A percentile compares a stretch with the other conserved stretches of the same genome.
These are phyloP conservation scores for Globisporangium cylindrosporum DNA, from an alignment of 352 stramenopile genomes.

Conservation along the genomic window DNA sequence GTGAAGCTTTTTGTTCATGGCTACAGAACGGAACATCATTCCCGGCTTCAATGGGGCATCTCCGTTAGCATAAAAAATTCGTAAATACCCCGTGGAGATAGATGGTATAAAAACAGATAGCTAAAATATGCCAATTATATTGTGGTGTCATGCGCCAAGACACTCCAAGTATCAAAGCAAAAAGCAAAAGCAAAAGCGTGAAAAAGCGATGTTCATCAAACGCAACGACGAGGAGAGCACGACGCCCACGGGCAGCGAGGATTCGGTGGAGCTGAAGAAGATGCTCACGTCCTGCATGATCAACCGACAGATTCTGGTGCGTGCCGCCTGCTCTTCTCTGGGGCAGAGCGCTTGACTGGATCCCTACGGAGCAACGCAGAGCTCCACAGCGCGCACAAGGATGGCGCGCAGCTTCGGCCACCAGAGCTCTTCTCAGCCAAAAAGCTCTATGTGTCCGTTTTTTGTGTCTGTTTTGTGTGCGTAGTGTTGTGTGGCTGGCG, in stretches of 20 bases:
- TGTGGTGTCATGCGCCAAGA: no score
- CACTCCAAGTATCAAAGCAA: no score
- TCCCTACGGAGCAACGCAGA: background rate
- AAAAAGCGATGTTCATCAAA: slow-evolving; percentile 42
- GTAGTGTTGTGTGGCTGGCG: slow-evolving; percentile 74
- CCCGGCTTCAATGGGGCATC: no score
- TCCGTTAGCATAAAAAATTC: no score
- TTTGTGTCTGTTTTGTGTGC: background rate
- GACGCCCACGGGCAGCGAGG: slow-evolving; percentile 60
- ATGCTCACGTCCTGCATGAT: slow-evolving; percentile 87
- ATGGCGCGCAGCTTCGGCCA: background rate
- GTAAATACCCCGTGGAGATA: no score
- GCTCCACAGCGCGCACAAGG: background rate
- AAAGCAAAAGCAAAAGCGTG: background rate
- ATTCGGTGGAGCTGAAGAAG: slow-evolving; percentile 69
- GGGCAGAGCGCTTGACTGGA: background rate
- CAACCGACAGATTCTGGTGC: slow-evolving; percentile 77
- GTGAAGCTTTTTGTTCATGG: background rate
- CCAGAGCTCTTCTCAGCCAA: background rate
- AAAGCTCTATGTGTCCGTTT: background rate
- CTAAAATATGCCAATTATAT: no score
- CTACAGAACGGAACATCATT: no score
- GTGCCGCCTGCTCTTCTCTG: background rate
- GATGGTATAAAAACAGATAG: no score
- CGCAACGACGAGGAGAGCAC: slow-evolving; percentile 37